Percentiles rank a stretch among this genome's conserved stretches.
Evolutionary conservation across 2,329 filamentous ascomycete genomes (phyloP).

Genomic region (Thielaviopsis populi): DNA sequence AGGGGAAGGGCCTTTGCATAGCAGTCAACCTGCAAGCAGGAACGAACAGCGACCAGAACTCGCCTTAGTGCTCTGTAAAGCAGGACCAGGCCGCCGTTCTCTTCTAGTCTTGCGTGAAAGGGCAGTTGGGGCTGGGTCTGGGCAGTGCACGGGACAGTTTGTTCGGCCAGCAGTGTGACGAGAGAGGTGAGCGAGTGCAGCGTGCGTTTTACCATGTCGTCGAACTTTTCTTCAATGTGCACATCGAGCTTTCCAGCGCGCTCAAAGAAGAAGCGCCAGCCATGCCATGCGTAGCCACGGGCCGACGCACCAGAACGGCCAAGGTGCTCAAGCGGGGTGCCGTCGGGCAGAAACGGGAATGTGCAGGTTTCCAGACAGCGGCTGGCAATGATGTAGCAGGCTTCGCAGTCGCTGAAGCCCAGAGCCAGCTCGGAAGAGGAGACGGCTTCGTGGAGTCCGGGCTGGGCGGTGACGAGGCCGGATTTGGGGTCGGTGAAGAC

Average conservation of each 20-base stretch:
- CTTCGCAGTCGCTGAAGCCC: slow-evolving; percentile 14
- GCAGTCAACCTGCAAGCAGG: slow-evolving; percentile 13
- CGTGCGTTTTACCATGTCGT: slow-evolving; percentile 16
- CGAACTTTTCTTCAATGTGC: slow-evolving; percentile 16
- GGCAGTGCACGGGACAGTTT: slow-evolving; percentile 13
- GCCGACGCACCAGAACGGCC: slow-evolving; percentile 6
- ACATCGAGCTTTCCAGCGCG: slow-evolving; percentile 14
- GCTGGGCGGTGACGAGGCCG: not conserved
- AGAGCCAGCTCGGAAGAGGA: slow-evolving; percentile 4
- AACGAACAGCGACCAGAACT: slow-evolving; percentile 12
- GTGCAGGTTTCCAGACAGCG: slow-evolving; percentile 15
- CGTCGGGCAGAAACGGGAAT: slow-evolving; percentile 15
- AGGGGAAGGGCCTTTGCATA: slow-evolving; percentile 16
- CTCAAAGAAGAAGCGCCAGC: slow-evolving; percentile 16
- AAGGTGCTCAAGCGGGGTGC: slow-evolving; percentile 13
- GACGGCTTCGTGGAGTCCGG: slow-evolving; percentile 14
- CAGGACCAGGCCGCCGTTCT: slow-evolving; percentile 14
- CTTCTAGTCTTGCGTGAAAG: slow-evolving; percentile 14
- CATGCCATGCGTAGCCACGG: slow-evolving; percentile 12
- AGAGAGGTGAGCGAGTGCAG: slow-evolving; percentile 15
- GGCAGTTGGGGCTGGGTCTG: slow-evolving; percentile 13
- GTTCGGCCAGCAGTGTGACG: slow-evolving; percentile 14
- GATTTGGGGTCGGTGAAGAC: slow-evolving; percentile 5
- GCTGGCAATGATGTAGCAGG: slow-evolving; percentile 15
- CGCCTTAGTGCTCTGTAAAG: slow-evolving; percentile 11